Evolutionary conservation across 306 rosid genomes (phyloP).

Genomic region (Cucurbita ficifolia): DNA sequence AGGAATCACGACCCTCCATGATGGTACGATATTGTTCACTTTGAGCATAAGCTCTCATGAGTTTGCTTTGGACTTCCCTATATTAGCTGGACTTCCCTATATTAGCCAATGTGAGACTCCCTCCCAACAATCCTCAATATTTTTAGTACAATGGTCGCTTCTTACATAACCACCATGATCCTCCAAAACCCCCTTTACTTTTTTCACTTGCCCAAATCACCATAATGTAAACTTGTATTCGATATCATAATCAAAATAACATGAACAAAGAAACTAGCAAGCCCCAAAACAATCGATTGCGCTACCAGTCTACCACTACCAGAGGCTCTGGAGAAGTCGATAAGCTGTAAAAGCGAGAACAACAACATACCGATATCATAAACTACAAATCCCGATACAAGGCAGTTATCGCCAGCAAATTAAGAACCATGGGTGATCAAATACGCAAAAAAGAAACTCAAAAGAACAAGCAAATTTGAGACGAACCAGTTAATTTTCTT

Average conservation of each 20-base stretch:
- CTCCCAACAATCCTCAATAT: no score
- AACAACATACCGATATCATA: background rate
- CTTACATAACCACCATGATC: background rate
- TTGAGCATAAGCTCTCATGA: no score
- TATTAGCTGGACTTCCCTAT: no score
- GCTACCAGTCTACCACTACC: background rate
- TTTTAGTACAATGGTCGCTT: background rate
- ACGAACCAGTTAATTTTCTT: background rate
- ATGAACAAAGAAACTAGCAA: background rate
- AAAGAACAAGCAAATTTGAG: background rate
- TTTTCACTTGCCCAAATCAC: background rate
- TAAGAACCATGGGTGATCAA: background rate
- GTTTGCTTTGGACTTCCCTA: no score
- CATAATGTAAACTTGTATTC: background rate
- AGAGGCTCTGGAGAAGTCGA: background rate
- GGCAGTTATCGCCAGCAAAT: background rate
- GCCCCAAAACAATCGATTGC: background rate
- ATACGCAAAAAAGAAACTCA: background rate
- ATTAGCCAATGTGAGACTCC: no score
- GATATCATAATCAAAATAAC: background rate
- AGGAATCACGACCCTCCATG: no score
- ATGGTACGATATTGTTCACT: no score
- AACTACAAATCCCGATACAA: background rate
- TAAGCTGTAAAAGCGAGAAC: background rate
- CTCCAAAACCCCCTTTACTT: background rate